Conservation (phyloP, 164 flowering plant species). For the Stephania japonica region DNA sequence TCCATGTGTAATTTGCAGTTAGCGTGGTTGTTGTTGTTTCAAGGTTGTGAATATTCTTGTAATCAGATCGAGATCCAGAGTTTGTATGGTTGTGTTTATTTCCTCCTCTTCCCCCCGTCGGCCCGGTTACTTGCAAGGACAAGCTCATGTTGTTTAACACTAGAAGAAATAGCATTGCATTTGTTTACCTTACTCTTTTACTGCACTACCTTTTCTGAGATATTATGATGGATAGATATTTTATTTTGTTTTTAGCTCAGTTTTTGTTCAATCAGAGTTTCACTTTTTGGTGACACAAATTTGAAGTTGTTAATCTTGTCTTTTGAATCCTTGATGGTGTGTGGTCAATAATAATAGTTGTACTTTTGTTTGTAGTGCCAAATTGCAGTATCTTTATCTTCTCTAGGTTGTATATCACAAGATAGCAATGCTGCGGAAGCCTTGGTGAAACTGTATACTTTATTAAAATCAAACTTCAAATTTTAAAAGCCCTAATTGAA, state of each 20-base stretch:
- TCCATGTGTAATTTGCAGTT: constrained; percentile 37
- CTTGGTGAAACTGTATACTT: not conserved
- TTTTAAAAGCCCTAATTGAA: not conserved
- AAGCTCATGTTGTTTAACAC: not conserved
- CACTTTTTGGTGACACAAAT: not conserved
- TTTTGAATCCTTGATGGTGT: not conserved
- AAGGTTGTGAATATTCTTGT: constrained; percentile 43
- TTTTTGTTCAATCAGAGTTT: not conserved
- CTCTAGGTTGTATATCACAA: too few relatives aligned
- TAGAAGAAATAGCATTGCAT: not conserved
- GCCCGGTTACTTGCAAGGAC: not conserved
- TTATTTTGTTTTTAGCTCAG: not conserved
- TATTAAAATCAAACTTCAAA: not conserved
- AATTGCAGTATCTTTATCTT: too few relatives aligned
- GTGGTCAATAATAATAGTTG: not conserved
- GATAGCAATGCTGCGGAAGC: too few relatives aligned
- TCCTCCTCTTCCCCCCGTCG: not conserved
- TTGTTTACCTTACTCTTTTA: not conserved
- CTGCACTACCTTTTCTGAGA: not conserved
- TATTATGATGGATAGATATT: not conserved
- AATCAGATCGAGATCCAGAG: constrained; percentile 44
- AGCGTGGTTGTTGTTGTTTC: constrained; percentile 40
- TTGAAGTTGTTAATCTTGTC: not conserved
- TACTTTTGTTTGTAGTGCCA: not conserved
- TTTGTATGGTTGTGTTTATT: constrained; percentile 12